phyloP scores from a whole-genome alignment of 768 basidiomycete genomes.

The Filobasidium floriforme region DNA sequence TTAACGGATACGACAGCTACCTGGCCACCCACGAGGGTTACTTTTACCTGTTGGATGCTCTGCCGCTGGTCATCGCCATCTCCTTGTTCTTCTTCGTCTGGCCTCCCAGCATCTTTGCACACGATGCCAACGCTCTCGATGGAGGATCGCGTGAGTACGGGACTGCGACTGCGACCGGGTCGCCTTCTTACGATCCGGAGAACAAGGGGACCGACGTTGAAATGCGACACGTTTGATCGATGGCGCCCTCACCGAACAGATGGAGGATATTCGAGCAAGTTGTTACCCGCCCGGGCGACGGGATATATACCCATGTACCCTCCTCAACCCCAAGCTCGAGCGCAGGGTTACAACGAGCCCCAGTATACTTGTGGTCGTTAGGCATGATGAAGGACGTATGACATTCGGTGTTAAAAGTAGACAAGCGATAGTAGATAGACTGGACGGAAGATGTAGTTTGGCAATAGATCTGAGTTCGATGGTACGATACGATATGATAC shows the following conservation, averaged over 20 bases:
- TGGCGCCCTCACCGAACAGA: background rate
- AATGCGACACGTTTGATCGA: background rate
- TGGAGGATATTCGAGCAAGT: background rate
- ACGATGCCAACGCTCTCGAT: background rate
- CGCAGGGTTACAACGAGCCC: background rate
- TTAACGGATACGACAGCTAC: slow-evolving; percentile 41
- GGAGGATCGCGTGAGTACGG: background rate
- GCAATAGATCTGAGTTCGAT: no score
- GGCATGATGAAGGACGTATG: background rate
- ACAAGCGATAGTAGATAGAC: no score
- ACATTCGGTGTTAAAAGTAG: no score
- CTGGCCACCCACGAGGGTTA: slow-evolving; percentile 39
- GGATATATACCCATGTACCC: slow-evolving; percentile 1
- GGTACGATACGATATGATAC: no score
- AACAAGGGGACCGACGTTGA: background rate
- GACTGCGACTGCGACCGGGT: background rate
- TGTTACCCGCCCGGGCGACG: background rate
- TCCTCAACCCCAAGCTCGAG: background rate
- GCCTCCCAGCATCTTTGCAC: slow-evolving; percentile 26
- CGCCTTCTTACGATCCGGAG: background rate
- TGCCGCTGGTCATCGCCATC: slow-evolving; percentile 40
- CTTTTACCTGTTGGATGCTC: slow-evolving; percentile 41
- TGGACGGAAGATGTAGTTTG: no score
- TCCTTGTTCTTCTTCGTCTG: slow-evolving; percentile 37
- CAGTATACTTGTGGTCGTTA: background rate